phyloP scores from a whole-genome alignment of 257 asterid genomes.

The Oldenlandia corymbosa region DNA sequence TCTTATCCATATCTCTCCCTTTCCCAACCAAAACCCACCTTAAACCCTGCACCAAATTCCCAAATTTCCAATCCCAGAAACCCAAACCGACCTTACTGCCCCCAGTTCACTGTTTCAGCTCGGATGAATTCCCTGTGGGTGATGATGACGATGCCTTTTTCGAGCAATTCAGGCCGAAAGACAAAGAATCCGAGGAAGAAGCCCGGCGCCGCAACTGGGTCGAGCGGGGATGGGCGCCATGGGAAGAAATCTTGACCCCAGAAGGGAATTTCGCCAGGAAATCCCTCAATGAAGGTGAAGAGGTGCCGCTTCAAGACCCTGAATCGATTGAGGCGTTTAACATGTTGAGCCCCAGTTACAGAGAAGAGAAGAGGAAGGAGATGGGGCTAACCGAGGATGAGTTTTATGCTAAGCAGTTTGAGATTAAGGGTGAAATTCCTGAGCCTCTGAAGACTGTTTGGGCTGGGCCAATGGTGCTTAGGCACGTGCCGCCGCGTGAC shows the following conservation, averaged over 20 bases:
- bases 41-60: constrained; percentile 34
- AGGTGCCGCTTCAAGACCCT: constrained; percentile 78
- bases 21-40: constrained; percentile 56
- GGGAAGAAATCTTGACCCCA: constrained; percentile 95
- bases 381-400: constrained; percentile 90
- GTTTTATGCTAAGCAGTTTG: constrained; percentile 82
- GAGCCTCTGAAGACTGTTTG: constrained; percentile 63
- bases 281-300: constrained; percentile 93
- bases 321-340: constrained; percentile 81
- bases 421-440: constrained; percentile 77
- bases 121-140: constrained; percentile 73
- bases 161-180: constrained; percentile 59
- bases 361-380: constrained; percentile 51
- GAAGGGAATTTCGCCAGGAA: constrained; percentile 78
- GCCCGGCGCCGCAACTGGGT: constrained; percentile 83
- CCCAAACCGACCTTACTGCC: constrained; percentile 14
- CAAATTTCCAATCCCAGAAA: constrained; percentile 15
- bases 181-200: constrained; percentile 80
- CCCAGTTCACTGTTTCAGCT: constrained; percentile 37
- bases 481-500: constrained; percentile 77
- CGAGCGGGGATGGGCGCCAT: constrained; percentile 98
- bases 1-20: constrained; percentile 39
- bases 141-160: constrained; percentile 75
- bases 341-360: constrained; percentile 67
- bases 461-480: constrained; percentile 77